Conservation (phyloP, 1,284 basidiomycete species). For the Peniophora sp. region DNA sequence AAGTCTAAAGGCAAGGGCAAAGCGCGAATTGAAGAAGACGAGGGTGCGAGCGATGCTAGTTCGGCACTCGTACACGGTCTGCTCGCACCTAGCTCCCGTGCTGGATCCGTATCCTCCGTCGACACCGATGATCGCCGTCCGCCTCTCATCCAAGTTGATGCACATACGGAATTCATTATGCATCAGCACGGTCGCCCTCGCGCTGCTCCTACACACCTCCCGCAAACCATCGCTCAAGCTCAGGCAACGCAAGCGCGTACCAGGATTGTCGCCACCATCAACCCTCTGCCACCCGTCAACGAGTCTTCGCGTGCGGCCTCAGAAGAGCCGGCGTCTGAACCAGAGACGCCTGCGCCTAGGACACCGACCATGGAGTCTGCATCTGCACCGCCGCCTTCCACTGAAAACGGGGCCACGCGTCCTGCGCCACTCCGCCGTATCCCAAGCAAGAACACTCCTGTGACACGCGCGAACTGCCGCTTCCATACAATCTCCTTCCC, state of each 20-base stretch:
- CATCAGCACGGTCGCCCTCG: conserved; percentile 8
- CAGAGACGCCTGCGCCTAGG: neutral
- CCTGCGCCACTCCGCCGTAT: conserved; percentile 5
- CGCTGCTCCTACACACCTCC: too few species aligned
- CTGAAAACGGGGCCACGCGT: neutral
- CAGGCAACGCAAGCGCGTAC: conserved; percentile 3
- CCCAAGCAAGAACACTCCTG: conserved; percentile 14
- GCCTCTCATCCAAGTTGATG: conserved; percentile 8
- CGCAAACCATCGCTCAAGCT: too few species aligned
- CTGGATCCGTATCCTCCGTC: conserved; percentile 36
- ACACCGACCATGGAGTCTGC: neutral
- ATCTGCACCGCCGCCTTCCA: neutral
- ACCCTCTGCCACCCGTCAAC: neutral
- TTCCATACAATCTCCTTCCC: conserved; percentile 61
- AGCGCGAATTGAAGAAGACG: conserved; percentile 9
- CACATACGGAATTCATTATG: conserved; percentile 8
- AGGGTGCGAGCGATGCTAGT: conserved; percentile 20
- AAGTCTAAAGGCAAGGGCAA: neutral
- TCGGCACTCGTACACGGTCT: conserved; percentile 22
- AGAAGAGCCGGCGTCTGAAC: too few species aligned
- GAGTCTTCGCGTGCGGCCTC: conserved; percentile 1
- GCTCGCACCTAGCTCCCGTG: conserved; percentile 29
- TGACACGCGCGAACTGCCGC: conserved; percentile 52
- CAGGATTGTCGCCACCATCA: conserved; percentile 1
- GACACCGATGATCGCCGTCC: conserved; percentile 19